phyloP scores from a whole-genome alignment of 306 rosid species.

The Casuarina equisetifolia region DNA sequence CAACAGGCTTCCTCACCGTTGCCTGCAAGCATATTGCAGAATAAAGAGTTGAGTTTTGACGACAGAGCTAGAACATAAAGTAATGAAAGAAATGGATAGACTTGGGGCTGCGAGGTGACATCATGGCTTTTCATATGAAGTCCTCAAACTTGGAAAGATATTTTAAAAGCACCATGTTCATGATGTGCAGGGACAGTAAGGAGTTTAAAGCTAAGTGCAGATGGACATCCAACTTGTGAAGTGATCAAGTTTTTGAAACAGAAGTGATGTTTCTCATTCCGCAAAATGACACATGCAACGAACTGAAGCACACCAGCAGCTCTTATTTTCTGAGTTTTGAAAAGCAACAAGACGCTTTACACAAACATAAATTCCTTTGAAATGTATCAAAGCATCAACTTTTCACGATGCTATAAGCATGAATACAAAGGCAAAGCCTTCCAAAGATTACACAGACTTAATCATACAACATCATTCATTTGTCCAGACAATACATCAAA shows the following conservation, averaged over 20 bases:
- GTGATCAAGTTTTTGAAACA: not conserved
- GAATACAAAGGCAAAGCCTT: not conserved
- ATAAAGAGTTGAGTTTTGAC: conserved; percentile 23
- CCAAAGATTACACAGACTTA: not conserved
- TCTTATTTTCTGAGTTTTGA: not conserved
- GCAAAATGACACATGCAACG: not conserved
- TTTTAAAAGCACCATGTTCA: not conserved
- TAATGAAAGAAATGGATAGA: not conserved
- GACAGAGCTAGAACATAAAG: not conserved
- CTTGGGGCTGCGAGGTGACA: not conserved
- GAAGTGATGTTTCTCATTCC: not conserved
- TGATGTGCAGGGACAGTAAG: not conserved
- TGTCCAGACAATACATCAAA: not conserved
- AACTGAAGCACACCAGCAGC: not conserved
- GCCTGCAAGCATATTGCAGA: conserved; percentile 56
- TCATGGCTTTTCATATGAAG: not conserved
- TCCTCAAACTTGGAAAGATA: not conserved
- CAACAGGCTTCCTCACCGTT: conserved; percentile 86
- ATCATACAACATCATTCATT: not conserved
- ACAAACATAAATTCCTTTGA: not conserved
- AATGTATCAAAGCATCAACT: not conserved
- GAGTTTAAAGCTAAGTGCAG: not conserved
- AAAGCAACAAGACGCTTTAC: not conserved
- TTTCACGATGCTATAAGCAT: not conserved
- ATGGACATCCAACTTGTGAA: not conserved